Evolutionary conservation across 2,329 filamentous ascomycete species (phyloP).

Genomic region (Venturia asperata): DNA sequence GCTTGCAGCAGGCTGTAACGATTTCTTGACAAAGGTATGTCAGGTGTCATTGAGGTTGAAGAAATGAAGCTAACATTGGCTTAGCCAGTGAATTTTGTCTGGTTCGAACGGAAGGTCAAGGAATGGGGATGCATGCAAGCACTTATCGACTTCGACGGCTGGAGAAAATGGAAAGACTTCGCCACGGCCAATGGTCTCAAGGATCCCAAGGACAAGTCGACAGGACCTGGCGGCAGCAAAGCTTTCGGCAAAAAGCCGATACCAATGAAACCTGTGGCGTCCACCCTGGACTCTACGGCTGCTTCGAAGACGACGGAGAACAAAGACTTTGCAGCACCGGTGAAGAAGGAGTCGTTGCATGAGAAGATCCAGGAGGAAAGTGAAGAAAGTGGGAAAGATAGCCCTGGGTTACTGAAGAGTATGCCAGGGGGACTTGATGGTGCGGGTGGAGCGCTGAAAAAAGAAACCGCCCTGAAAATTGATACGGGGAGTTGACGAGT

Average conservation of each 20-base stretch:
- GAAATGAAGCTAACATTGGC: constrained; percentile 23
- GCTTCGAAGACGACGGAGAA: not conserved
- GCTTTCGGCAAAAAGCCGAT: not conserved
- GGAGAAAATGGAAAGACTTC: constrained; percentile 94
- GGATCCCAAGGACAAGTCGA: constrained; percentile 10
- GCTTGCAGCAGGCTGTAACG: constrained; percentile 90
- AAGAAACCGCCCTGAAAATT: constrained; percentile 13
- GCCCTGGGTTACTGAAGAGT: not conserved
- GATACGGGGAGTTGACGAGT: not conserved
- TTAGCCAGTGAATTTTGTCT: constrained; percentile 93
- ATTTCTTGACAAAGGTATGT: constrained; percentile 93
- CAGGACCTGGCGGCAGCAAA: constrained; percentile 8
- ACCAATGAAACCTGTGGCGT: not conserved
- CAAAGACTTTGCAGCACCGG: constrained; percentile 13
- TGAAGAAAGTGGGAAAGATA: not conserved
- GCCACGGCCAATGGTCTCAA: constrained; percentile 28
- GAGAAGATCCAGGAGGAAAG: constrained; percentile 12
- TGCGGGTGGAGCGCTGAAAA: not conserved
- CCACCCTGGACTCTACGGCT: not conserved
- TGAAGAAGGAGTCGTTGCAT: not conserved
- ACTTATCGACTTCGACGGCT: constrained; percentile 95
- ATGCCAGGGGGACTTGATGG: not conserved
- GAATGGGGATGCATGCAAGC: constrained; percentile 99
- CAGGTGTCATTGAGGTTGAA: constrained; percentile 18
- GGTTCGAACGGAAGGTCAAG: constrained; percentile 95